phyloP scores from a whole-genome alignment of 495 filamentous ascomycete genomes.

The Pyrenopolyporus hunteri region DNA sequence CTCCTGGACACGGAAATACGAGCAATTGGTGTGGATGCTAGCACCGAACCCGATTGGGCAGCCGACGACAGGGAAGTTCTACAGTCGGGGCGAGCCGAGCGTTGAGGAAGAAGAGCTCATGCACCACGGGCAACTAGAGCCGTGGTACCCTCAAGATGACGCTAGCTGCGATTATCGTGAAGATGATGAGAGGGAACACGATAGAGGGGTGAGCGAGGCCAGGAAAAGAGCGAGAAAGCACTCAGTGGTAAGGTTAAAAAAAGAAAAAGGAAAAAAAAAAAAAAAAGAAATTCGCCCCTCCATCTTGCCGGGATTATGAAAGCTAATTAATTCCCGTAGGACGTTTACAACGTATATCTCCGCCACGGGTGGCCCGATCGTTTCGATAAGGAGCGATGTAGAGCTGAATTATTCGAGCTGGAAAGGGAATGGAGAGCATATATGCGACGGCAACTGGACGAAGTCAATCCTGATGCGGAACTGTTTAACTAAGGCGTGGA shows the following conservation, averaged over 20 bases:
- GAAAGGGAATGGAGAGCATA: slow-evolving; percentile 1
- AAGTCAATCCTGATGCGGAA: slow-evolving; percentile 2
- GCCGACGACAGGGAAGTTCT: slow-evolving; percentile 7
- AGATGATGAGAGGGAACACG: background rate
- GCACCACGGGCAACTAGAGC: background rate
- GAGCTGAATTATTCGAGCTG: slow-evolving; percentile 3
- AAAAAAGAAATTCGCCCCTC: too few relatives aligned
- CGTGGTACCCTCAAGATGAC: slow-evolving; percentile 4
- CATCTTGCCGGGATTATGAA: background rate
- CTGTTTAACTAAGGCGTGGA: background rate
- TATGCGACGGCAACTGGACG: background rate
- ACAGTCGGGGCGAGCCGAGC: background rate
- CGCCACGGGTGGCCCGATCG: slow-evolving; percentile 9
- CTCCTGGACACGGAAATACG: background rate
- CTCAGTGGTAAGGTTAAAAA: background rate
- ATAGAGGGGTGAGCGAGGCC: background rate
- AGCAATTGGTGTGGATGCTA: slow-evolving; percentile 9
- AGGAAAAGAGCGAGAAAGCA: background rate
- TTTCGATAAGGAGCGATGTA: slow-evolving; percentile 12
- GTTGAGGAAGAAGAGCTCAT: background rate
- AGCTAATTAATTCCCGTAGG: background rate
- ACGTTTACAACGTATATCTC: slow-evolving; percentile 15
- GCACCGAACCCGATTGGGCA: background rate
- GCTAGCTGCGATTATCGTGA: background rate
- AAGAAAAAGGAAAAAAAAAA: too few relatives aligned